Evolutionary conservation across 1,284 basidiomycete genomes (phyloP).

Genomic region (Thelephora terrestris): DNA sequence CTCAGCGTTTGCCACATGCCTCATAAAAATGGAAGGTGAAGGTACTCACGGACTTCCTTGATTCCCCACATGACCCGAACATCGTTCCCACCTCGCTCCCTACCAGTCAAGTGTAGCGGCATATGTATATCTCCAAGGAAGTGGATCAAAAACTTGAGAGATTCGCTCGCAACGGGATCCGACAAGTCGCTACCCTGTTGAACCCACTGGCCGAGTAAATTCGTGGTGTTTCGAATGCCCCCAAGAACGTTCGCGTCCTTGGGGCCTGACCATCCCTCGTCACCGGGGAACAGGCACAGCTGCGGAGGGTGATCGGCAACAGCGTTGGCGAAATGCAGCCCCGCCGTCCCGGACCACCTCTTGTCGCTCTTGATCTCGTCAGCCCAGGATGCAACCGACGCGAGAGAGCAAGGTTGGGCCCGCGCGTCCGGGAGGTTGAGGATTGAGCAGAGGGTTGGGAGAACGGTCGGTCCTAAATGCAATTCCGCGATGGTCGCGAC

Average conservation of each 20-base stretch:
- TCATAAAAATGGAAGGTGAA: neutral
- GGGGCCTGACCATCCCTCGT: slow-evolving; percentile 65
- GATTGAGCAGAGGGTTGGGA: slow-evolving; percentile 59
- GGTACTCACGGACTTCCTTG: slow-evolving; percentile 50
- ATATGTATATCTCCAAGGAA: slow-evolving; percentile 88
- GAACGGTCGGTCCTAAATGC: slow-evolving; percentile 69
- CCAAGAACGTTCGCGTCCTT: slow-evolving; percentile 64
- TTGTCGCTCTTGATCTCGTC: slow-evolving; percentile 47
- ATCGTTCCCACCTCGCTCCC: slow-evolving; percentile 78
- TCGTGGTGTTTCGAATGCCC: slow-evolving; percentile 65
- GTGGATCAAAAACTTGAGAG: slow-evolving; percentile 85
- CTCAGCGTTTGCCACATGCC: neutral
- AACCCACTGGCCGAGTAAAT: slow-evolving; percentile 42
- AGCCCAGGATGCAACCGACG: slow-evolving; percentile 82
- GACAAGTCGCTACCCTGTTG: slow-evolving; percentile 10
- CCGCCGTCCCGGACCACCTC: slow-evolving; percentile 54
- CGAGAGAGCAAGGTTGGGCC: slow-evolving; percentile 52
- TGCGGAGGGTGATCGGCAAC: slow-evolving; percentile 68
- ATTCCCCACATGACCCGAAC: slow-evolving; percentile 63
- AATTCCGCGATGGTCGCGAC: slow-evolving; percentile 91
- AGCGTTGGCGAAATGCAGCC: slow-evolving; percentile 75
- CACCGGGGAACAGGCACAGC: slow-evolving; percentile 70
- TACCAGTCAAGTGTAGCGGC: slow-evolving; percentile 81
- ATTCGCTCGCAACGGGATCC: slow-evolving; percentile 38
- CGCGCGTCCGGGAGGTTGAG: slow-evolving; percentile 33